A percentile compares a stretch with the other conserved stretches of the same genome.
Evolutionary conservation across 345 rosid genomes (phyloP).

Genomic region (Reutealis trisperma): DNA sequence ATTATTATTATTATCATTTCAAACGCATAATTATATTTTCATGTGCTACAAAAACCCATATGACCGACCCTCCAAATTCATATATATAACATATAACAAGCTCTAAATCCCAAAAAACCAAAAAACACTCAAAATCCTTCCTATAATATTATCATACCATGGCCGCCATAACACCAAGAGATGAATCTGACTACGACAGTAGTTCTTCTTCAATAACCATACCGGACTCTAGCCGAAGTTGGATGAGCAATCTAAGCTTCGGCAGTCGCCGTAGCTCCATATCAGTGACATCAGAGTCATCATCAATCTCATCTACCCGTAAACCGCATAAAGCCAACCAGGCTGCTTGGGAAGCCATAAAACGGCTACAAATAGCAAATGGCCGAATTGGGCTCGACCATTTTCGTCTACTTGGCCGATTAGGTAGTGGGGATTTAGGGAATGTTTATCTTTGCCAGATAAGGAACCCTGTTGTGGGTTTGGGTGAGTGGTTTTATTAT

Average conservation of each 20-base stretch:
- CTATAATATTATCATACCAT: conserved; percentile 24
- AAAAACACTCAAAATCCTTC: neutral
- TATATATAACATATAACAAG: conserved; percentile 32
- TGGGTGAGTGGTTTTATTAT: conserved; percentile 54
- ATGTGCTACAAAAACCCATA: conserved; percentile 10
- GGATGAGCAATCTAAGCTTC: conserved; percentile 82
- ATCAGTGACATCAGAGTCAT: conserved; percentile 43
- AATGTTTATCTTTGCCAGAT: conserved; percentile 93
- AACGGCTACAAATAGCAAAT: conserved; percentile 45
- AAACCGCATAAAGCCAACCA: conserved; percentile 99
- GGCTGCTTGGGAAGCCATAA: conserved; percentile 84
- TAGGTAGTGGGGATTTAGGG: conserved; percentile 91
- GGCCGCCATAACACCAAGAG: conserved; percentile 47
- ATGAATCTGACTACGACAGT: conserved; percentile 66
- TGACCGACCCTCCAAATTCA: neutral
- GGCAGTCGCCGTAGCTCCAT: conserved; percentile 77
- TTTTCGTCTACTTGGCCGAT: conserved; percentile 70
- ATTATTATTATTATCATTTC: too few relatives aligned
- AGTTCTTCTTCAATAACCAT: conserved; percentile 57
- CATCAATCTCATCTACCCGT: conserved; percentile 29
- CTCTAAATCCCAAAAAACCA: conserved; percentile 6
- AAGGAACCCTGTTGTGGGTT: conserved; percentile 57
- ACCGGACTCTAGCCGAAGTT: conserved; percentile 80
- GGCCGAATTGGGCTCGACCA: conserved; percentile 84
- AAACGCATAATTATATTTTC: neutral